A percentile compares a stretch with the other conserved stretches of the same genome.
Conservation (phyloP, 1,284 basidiomycete genomes). For the Ustilago esculenta region DNA sequence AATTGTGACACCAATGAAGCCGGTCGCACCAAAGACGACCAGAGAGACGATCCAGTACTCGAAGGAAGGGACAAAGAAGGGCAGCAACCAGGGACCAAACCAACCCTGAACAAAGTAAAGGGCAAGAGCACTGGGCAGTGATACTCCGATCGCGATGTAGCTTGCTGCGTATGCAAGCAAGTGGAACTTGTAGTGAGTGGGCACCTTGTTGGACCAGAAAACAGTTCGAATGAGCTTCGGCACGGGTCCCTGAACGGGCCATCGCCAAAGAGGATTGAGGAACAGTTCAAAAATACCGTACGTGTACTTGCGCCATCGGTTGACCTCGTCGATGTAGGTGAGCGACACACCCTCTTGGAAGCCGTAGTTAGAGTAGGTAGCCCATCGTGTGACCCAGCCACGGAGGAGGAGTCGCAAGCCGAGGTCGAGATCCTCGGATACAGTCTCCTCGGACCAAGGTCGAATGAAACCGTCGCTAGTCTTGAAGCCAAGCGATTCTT, state of each 20-base stretch:
- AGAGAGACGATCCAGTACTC: constrained; percentile 81
- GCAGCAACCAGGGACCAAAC: constrained; percentile 75
- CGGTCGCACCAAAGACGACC: constrained; percentile 78
- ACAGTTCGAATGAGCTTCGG: constrained; percentile 76
- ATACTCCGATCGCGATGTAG: constrained; percentile 81
- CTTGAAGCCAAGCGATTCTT: constrained; percentile 73
- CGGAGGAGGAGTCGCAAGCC: constrained; percentile 70
- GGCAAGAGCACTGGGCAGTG: constrained; percentile 74
- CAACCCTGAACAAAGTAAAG: constrained; percentile 81
- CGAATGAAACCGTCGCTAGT: constrained; percentile 75
- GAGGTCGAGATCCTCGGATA: constrained; percentile 84
- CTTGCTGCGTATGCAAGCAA: constrained; percentile 75
- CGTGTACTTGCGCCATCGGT: constrained; percentile 86
- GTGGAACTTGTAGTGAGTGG: constrained; percentile 78
- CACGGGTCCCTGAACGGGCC: constrained; percentile 79
- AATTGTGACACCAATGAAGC: constrained; percentile 77
- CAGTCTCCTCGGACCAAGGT: constrained; percentile 79
- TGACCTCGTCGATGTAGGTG: constrained; percentile 77
- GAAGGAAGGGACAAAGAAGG: constrained; percentile 71
- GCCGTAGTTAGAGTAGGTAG: constrained; percentile 79
- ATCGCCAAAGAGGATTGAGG: constrained; percentile 68
- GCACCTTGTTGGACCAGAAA: constrained; percentile 73
- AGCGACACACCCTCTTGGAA: constrained; percentile 89
- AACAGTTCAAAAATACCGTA: constrained; percentile 73
- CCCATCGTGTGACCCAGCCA: constrained; percentile 82